Conservation (phyloP, 495 filamentous ascomycete genomes). For the Aspergillus nanangensis region DNA sequence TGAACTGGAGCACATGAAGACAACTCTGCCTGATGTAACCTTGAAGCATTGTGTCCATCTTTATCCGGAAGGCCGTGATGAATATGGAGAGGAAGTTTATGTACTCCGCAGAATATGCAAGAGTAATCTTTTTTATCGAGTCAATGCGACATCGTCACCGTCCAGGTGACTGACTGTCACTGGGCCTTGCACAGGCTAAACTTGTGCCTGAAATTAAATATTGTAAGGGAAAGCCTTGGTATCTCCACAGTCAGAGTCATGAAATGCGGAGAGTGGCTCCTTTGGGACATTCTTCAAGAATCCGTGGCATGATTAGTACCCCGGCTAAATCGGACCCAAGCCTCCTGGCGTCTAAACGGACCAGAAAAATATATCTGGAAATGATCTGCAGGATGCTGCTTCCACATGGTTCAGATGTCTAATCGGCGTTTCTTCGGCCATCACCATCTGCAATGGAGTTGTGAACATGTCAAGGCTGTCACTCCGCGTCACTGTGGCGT, state of each 20-base stretch:
- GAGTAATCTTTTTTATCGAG: background rate
- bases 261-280: constrained; percentile 7
- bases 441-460: background rate
- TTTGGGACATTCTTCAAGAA: background rate
- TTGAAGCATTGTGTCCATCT: background rate
- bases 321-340: constrained; percentile 11
- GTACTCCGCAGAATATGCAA: background rate
- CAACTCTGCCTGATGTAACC: background rate
- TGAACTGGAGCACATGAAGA: too few relatives aligned
- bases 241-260: background rate
- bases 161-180: background rate
- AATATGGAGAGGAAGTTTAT: background rate
- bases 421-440: background rate
- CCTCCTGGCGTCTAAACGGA: background rate
- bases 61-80: background rate
- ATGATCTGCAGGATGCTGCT: constrained; percentile 16
- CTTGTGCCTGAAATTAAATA: background rate
- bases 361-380: constrained; percentile 9
- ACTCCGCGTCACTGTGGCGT: too few relatives aligned
- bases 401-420: background rate
- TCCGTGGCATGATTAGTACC: constrained; percentile 2
- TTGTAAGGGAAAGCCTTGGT: background rate
- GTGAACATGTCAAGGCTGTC: background rate
- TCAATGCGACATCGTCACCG: background rate
- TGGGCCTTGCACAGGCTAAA: background rate